These are phyloP conservation scores for Trichomonas gallinae DNA, from an alignment of 208 protist species.

Conservation along the genomic window DNA sequence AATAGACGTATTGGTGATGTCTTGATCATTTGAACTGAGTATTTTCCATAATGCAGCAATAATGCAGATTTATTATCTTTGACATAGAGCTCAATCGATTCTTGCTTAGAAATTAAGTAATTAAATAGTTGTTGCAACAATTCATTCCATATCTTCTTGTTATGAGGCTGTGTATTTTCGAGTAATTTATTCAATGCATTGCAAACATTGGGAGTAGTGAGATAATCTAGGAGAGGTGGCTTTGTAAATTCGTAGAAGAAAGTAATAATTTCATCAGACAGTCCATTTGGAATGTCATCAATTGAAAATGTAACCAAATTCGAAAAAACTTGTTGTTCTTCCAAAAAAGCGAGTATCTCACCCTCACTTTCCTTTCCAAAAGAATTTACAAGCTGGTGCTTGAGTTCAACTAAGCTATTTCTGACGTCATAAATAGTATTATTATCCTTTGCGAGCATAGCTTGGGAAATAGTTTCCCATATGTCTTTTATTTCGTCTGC, in stretches of 20 bases:
- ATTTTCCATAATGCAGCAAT: not conserved
- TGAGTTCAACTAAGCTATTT: not conserved
- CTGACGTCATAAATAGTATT: not conserved
- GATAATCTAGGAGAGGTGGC: not conserved
- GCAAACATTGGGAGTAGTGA: not conserved
- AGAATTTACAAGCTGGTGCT: not conserved
- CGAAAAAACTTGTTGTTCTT: not conserved
- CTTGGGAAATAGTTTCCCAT: not conserved
- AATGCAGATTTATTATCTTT: not conserved
- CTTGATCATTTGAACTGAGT: not conserved
- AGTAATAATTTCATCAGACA: not conserved
- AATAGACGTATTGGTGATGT: not conserved
- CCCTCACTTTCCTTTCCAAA: not conserved
- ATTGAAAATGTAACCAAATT: not conserved
- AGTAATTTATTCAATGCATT: not conserved
- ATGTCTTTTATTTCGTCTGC: not conserved
- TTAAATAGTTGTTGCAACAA: not conserved
- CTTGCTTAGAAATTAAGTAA: not conserved
- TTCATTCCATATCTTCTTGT: not conserved
- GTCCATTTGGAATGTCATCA: not conserved
- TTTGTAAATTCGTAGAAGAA: not conserved
- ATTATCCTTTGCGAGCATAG: not conserved
- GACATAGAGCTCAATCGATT: not conserved
- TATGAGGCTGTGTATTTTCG: not conserved
- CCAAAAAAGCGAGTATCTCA: not conserved